Percentiles rank a stretch among this genome's conserved stretches.
Evolutionary conservation across 306 rosid genomes (phyloP).

Genomic region (Comarum palustre): DNA sequence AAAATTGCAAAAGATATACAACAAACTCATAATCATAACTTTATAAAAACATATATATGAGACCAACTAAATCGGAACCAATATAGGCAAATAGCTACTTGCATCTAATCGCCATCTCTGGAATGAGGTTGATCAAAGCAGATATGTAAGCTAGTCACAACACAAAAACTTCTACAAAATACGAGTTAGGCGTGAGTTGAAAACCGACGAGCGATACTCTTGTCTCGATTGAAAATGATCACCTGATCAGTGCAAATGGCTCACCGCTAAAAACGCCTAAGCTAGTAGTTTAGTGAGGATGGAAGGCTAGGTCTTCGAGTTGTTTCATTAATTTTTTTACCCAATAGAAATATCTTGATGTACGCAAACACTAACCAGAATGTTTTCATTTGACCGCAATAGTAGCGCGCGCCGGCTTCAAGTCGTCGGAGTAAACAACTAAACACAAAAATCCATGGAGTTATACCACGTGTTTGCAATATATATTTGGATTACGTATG

Average conservation of each 20-base stretch:
- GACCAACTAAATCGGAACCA: too few species aligned
- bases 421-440: neutral
- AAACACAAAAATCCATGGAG: neutral
- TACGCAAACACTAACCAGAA: neutral
- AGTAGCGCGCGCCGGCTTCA: conserved; percentile 1
- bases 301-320: neutral
- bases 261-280: neutral
- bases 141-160: neutral
- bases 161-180: too few species aligned
- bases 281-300: neutral
- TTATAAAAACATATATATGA: too few species aligned
- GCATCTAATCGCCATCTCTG: too few species aligned
- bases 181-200: neutral
- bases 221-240: neutral
- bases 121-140: too few species aligned
- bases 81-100: too few species aligned
- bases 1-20: too few species aligned
- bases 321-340: neutral
- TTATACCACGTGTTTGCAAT: conserved; percentile 36
- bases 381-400: conserved; percentile 13
- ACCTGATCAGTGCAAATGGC: neutral
- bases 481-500: conserved; percentile 29
- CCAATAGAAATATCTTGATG: neutral
- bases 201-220: neutral
- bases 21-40: too few species aligned